A percentile compares a stretch with the other conserved stretches of the same genome.
Conservation (phyloP, 495 filamentous ascomycete genomes). For the Tuber microsphaerosporum region DNA sequence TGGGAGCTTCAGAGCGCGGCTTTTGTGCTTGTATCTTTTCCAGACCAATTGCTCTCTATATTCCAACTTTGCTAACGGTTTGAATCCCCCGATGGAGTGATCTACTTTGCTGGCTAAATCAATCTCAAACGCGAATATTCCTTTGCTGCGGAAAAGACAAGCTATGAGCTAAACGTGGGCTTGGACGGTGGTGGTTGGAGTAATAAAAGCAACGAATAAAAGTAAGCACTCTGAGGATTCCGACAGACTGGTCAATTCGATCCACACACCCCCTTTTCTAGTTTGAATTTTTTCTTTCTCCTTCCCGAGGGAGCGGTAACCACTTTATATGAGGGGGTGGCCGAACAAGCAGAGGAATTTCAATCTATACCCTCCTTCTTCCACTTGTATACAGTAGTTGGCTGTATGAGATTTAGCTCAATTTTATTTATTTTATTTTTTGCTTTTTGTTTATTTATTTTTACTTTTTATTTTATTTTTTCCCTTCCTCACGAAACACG, state of each 20-base stretch:
- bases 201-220: conserved; percentile 4
- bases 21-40: not conserved
- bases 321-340: conserved; percentile 1
- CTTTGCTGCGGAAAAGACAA: not conserved
- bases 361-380: not conserved
- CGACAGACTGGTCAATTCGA: not conserved
- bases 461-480: conserved; percentile 4
- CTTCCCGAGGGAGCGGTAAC: conserved; percentile 1
- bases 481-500: not conserved
- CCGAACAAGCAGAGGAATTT: not conserved
- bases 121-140: not conserved
- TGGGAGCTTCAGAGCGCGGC: not conserved
- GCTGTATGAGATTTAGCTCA: not conserved
- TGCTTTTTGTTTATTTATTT: conserved; percentile 7
- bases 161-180: not conserved
- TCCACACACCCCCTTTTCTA: not conserved
- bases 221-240: not conserved
- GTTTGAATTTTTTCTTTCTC: not conserved
- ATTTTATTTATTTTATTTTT: conserved; percentile 4
- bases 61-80: not conserved
- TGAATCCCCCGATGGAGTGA: not conserved
- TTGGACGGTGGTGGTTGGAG: not conserved
- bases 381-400: not conserved
- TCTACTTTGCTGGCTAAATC: not conserved
- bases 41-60: not conserved